Percentiles rank a stretch among this genome's conserved stretches.
These are phyloP conservation scores for Tuber brumale DNA, from an alignment of 495 filamentous ascomycete genomes.

Conservation along the genomic window DNA sequence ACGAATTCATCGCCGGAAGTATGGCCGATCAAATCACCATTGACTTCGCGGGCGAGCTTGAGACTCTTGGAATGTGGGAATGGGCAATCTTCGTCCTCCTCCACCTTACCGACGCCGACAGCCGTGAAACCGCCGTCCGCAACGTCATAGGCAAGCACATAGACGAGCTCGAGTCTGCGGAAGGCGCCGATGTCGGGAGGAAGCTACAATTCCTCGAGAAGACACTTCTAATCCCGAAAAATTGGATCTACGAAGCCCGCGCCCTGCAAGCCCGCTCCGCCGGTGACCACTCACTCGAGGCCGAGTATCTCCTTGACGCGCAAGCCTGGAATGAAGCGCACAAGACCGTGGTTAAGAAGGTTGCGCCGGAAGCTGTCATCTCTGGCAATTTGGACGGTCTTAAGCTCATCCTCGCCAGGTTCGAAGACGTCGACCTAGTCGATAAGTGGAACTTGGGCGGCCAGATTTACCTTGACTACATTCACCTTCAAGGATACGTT, in stretches of 20 bases:
- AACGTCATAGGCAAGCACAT: slow-evolving; percentile 64
- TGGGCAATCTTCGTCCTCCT: slow-evolving; percentile 67
- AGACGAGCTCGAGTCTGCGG: slow-evolving; percentile 49
- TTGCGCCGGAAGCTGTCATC: slow-evolving; percentile 73
- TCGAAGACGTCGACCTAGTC: slow-evolving; percentile 51
- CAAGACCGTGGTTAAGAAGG: slow-evolving; percentile 64
- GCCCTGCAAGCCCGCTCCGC: slow-evolving; percentile 69
- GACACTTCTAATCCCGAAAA: slow-evolving; percentile 59
- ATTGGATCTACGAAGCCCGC: slow-evolving; percentile 82
- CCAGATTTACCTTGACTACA: slow-evolving; percentile 73
- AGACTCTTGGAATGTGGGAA: slow-evolving; percentile 59
- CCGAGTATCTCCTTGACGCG: slow-evolving; percentile 68
- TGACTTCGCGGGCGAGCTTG: slow-evolving; percentile 67
- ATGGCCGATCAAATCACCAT: slow-evolving; percentile 60
- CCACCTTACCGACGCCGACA: slow-evolving; percentile 59
- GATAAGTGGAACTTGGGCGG: slow-evolving; percentile 66
- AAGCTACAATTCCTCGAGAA: slow-evolving; percentile 49
- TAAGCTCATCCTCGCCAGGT: slow-evolving; percentile 58
- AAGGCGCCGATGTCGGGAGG: slow-evolving; percentile 49
- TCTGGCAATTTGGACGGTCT: slow-evolving; percentile 64
- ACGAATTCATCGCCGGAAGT: slow-evolving; percentile 42
- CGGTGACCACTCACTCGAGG: slow-evolving; percentile 55
- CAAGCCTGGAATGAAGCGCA: slow-evolving; percentile 74
- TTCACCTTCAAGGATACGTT: slow-evolving; percentile 52
- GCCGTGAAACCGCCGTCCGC: slow-evolving; percentile 61